Conservation (phyloP, 2,329 filamentous ascomycete species). For the Mycogone perniciosa region DNA sequence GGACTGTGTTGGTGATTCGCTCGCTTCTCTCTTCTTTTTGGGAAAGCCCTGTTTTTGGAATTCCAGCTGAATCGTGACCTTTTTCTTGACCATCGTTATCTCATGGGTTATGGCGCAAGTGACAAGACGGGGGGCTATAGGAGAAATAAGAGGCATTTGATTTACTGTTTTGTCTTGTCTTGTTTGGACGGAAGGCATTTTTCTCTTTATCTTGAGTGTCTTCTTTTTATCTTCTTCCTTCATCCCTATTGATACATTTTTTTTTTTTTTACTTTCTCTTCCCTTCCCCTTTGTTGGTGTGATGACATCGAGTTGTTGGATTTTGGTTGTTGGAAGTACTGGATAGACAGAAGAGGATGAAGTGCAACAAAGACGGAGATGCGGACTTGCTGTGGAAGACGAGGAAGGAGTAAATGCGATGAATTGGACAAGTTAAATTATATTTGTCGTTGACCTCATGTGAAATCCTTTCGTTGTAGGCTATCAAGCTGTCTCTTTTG, state of each 20-base stretch:
- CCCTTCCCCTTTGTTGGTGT: slow-evolving; percentile 7
- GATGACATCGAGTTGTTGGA: slow-evolving; percentile 8
- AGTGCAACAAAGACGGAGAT: slow-evolving; percentile 13
- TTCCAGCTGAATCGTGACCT: slow-evolving; percentile 7
- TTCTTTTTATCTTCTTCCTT: background rate
- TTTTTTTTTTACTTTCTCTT: slow-evolving; percentile 9
- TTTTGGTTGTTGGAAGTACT: slow-evolving; percentile 6
- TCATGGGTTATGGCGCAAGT: slow-evolving; percentile 24
- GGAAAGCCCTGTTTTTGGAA: slow-evolving; percentile 14
- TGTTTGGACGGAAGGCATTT: slow-evolving; percentile 1
- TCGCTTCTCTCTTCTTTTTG: background rate
- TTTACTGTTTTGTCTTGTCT: slow-evolving; percentile 4
- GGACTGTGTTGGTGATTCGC: background rate
- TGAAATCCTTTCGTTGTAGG: too few relatives aligned
- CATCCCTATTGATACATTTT: background rate
- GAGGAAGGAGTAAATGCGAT: background rate
- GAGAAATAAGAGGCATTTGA: slow-evolving; percentile 6
- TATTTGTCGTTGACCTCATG: too few relatives aligned
- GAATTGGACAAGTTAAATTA: background rate
- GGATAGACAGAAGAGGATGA: slow-evolving; percentile 11
- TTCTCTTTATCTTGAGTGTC: background rate
- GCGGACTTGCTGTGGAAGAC: background rate
- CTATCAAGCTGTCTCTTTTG: background rate
- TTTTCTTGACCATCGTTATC: slow-evolving; percentile 14
- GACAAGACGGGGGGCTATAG: slow-evolving; percentile 16